Evolutionary conservation across 2,329 filamentous ascomycete genomes (phyloP).

Genomic region (Ceratocystiopsis sp.): DNA sequence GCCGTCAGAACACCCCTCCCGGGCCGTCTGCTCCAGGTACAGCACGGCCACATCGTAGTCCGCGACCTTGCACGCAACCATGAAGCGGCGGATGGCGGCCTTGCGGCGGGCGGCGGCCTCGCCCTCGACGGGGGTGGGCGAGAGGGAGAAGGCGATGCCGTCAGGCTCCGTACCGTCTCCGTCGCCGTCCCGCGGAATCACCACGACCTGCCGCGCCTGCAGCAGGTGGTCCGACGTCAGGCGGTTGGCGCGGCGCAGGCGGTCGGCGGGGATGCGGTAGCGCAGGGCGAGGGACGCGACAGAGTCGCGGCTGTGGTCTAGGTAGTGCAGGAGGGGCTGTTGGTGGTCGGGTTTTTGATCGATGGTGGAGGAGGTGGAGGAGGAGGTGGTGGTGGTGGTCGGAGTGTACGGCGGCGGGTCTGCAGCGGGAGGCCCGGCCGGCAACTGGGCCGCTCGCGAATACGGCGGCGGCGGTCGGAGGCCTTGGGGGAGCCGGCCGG

Average conservation of each 20-base stretch:
- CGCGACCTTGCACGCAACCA: slow-evolving; percentile 60
- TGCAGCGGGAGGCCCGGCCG: not conserved
- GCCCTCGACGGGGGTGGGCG: slow-evolving; percentile 52
- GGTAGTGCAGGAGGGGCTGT: slow-evolving; percentile 53
- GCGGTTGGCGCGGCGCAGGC: slow-evolving; percentile 49
- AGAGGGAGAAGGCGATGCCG: slow-evolving; percentile 23
- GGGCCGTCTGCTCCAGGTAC: slow-evolving; percentile 39
- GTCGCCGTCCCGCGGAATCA: slow-evolving; percentile 38
- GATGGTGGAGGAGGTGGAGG: not conserved
- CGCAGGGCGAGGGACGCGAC: slow-evolving; percentile 51
- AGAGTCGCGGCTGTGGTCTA: slow-evolving; percentile 52
- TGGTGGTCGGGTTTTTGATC: not conserved
- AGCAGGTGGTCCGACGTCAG: slow-evolving; percentile 52
- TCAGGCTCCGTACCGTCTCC: not conserved
- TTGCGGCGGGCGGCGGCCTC: slow-evolving; percentile 60
- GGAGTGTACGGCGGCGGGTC: slow-evolving; percentile 8
- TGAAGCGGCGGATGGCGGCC: slow-evolving; percentile 55
- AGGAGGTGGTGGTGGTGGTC: not conserved
- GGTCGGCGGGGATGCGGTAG: slow-evolving; percentile 49
- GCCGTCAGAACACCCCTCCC: not conserved
- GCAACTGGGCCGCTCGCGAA: slow-evolving; percentile 16
- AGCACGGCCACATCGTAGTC: slow-evolving; percentile 62
- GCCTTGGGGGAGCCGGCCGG: slow-evolving; percentile 35
- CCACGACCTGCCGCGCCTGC: slow-evolving; percentile 46
- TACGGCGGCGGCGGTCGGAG: slow-evolving; percentile 55